Evolutionary conservation across 805 yeast genomes (phyloP), one percentile per base, ranked within the genome.

Genomic region (Metschnikowia arizonensis): DNA sequence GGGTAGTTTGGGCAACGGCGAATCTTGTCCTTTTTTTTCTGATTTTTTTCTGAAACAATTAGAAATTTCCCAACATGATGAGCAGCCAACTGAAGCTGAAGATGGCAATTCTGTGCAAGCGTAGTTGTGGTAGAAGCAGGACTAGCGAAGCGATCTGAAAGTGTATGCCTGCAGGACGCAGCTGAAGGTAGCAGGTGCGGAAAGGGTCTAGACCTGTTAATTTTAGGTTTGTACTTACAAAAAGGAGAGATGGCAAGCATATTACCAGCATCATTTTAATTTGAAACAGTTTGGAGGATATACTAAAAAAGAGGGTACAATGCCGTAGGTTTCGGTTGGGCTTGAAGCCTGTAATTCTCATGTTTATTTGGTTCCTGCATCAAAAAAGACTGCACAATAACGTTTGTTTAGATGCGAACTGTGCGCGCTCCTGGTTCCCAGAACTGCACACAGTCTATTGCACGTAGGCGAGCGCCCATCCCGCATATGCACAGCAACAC

Each of bases 401-500:
- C 26, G n/a, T 18, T 37, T 28, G 23, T 37, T 37, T 37, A 37
- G 40, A 37, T 17, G 40, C 33, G 40, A 37, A 19, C 18, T n/a
- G 30, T 33, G 40, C 33, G 40, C 25, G 17, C 28, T 12, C 33
- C n/a, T 19, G 24, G n/a, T 10, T 28, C 19, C 3, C 4, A 11
- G 5, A 23, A 28, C 40, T 26, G 40, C 40, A 37, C 17, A 28
- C 15, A n/a, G n/a, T 3, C 8, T 18, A 14, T n/a, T 19, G 9
- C 18, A 37, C 33, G 28, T 37, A 18, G 24, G 40, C 40, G 29
- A 21, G 40, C 18, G 29, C 33, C 24, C 23, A 6, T n/a, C 24
- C 32, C 40, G 40, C 40, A 37, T 37, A 26, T 37, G 40, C 40
- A 26, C n/a, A 25, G 23, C 40, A 36, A 36, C 28, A 36, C 30